phyloP scores from a whole-genome alignment of 495 filamentous ascomycete genomes.

The Aspergillus campestris region DNA sequence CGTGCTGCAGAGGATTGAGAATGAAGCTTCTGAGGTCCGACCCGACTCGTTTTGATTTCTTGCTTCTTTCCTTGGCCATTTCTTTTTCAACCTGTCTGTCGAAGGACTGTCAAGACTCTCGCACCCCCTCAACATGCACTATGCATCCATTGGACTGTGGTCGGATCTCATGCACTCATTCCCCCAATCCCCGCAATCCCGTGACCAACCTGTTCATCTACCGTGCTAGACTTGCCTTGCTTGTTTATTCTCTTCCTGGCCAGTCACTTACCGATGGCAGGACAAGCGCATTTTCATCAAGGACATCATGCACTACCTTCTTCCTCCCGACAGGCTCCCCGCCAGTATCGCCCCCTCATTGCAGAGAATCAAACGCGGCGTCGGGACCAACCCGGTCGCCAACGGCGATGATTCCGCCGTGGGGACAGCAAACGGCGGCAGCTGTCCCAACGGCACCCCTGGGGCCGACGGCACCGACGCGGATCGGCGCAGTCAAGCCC shows the following conservation, averaged over 20 bases:
- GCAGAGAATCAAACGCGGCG: constrained; percentile 49
- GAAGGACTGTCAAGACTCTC: too few relatives aligned
- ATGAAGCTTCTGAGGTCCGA: constrained; percentile 58
- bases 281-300: constrained; percentile 92
- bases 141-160: not conserved
- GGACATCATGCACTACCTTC: constrained; percentile 85
- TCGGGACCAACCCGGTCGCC: constrained; percentile 41
- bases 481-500: too few relatives aligned
- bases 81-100: not conserved
- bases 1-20: constrained; percentile 63
- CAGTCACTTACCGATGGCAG: constrained; percentile 33
- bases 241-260: not conserved
- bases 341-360: constrained; percentile 71
- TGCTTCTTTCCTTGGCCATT: constrained; percentile 7
- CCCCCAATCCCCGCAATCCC: too few relatives aligned
- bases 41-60: constrained; percentile 30
- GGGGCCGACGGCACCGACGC: constrained; percentile 10
- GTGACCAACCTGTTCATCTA: too few relatives aligned
- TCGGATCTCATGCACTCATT: not conserved
- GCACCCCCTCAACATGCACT: too few relatives aligned
- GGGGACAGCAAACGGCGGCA: constrained; percentile 12
- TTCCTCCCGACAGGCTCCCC: constrained; percentile 61
- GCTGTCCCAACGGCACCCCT: constrained; percentile 19
- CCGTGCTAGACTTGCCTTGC: too few relatives aligned
- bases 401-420: constrained; percentile 13